phyloP scores from a whole-genome alignment of 306 rosid genomes.

The Argentina anserina region DNA sequence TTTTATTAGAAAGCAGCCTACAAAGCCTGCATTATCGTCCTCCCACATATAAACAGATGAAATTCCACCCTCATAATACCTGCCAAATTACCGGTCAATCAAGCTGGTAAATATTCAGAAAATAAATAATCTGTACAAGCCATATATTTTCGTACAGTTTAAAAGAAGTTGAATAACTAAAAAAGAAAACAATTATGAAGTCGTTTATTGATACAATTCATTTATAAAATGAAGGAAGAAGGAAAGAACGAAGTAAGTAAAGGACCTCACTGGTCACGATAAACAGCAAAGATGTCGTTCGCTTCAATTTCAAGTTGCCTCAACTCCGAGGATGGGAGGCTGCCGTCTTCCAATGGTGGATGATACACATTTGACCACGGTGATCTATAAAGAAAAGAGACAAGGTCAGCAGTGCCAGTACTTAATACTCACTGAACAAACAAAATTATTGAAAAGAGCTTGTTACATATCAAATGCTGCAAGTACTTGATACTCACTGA shows the following conservation, averaged over 20 bases:
- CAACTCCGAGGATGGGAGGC: constrained; percentile 68
- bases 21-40: constrained; percentile 86
- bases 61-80: constrained; percentile 99
- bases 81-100: constrained; percentile 53
- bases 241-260: constrained; percentile 77
- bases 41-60: constrained; percentile 99
- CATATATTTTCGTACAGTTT: constrained; percentile 8
- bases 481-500: no score
- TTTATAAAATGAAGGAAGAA: constrained; percentile 33
- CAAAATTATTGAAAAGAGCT: not conserved
- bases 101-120: constrained; percentile 32
- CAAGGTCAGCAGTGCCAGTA: not conserved
- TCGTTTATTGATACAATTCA: constrained; percentile 17
- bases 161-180: not conserved
- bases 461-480: not conserved
- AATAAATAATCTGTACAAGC: constrained; percentile 10
- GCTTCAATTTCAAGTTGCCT: constrained; percentile 94
- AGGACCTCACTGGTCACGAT: constrained; percentile 99
- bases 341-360: constrained; percentile 81
- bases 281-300: constrained; percentile 81
- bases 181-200: not conserved
- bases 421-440: not conserved
- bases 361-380: constrained; percentile 96
- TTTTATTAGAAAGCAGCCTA: constrained; percentile 83
- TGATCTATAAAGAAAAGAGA: constrained; percentile 50